These are phyloP conservation scores for Barnettozyma populi DNA, from an alignment of 805 yeast species.

Conservation along the genomic window DNA sequence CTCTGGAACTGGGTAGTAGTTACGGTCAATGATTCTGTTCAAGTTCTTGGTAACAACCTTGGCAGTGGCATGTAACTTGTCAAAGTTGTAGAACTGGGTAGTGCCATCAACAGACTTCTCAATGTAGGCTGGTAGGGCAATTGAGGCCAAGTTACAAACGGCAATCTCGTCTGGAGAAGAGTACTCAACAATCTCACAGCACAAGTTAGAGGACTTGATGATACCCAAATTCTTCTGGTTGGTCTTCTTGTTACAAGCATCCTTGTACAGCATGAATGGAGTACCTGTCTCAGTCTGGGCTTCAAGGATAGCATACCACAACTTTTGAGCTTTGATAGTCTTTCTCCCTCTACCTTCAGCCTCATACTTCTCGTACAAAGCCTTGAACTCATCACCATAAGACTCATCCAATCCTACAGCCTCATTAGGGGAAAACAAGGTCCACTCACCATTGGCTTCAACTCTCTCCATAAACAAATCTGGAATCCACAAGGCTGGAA, in stretches of 20 bases:
- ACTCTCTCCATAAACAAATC: constrained; percentile 93
- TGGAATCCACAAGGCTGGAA: constrained; percentile 92
- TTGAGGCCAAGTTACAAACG: constrained; percentile 89
- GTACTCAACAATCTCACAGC: constrained; percentile 92
- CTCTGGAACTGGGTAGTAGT: constrained; percentile 75
- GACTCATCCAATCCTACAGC: constrained; percentile 81
- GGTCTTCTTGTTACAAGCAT: constrained; percentile 79
- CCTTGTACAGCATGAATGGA: constrained; percentile 92
- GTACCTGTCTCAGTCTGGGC: constrained; percentile 96
- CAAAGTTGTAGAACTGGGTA: constrained; percentile 59
- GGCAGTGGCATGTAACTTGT: constrained; percentile 65
- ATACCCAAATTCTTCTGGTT: constrained; percentile 91
- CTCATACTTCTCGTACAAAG: constrained; percentile 69
- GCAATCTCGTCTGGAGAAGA: constrained; percentile 91
- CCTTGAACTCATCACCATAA: constrained; percentile 80
- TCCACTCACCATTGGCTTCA: constrained; percentile 74
- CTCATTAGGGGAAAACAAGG: constrained; percentile 82
- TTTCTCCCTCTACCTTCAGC: constrained; percentile 56
- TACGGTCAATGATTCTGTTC: constrained; percentile 78
- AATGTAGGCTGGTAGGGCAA: constrained; percentile 81
- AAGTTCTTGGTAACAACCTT: constrained; percentile 77
- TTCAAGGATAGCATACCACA: constrained; percentile 86
- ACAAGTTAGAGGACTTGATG: constrained; percentile 88
- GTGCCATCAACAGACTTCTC: constrained; percentile 38
- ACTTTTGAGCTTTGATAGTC: constrained; percentile 77